These are phyloP conservation scores for Alternaria sp. DNA, from an alignment of 2,329 filamentous ascomycete species.

Conservation along the genomic window DNA sequence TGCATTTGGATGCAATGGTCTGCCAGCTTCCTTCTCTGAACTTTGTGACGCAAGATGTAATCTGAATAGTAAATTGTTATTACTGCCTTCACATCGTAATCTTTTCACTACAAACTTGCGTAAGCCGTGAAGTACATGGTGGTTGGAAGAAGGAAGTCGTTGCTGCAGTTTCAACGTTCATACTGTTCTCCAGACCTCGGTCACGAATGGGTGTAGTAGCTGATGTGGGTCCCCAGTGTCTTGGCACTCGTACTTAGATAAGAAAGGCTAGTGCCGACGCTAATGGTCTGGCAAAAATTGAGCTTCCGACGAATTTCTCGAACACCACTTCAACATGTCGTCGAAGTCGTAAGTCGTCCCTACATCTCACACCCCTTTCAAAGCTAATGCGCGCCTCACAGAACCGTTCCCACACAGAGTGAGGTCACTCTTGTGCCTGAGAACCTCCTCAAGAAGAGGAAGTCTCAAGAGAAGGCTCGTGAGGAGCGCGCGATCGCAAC, in stretches of 20 bases:
- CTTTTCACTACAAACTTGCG: neutral
- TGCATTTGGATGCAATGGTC: neutral
- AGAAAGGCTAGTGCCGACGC: constrained; percentile 17
- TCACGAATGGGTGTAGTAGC: neutral
- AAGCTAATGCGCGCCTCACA: constrained; percentile 54
- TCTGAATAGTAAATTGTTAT: too few relatives aligned
- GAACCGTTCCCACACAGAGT: constrained; percentile 91
- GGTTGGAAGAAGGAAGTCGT: neutral
- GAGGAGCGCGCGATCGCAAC: constrained; percentile 82
- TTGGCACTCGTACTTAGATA: constrained; percentile 6
- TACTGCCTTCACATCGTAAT: neutral
- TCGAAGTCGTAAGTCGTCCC: constrained; percentile 66
- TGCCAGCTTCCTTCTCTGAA: neutral
- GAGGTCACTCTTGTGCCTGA: constrained; percentile 92
- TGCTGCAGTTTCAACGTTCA: neutral
- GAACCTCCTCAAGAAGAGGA: constrained; percentile 99
- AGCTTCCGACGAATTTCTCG: constrained; percentile 55
- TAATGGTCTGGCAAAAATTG: constrained; percentile 26
- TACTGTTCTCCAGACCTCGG: constrained; percentile 3
- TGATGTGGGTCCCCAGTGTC: neutral
- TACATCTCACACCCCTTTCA: constrained; percentile 59
- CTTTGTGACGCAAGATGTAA: neutral
- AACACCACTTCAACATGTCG: constrained; percentile 53
- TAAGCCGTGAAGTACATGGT: neutral
- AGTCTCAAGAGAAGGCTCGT: constrained; percentile 99